phyloP scores from a whole-genome alignment of 306 rosid species.

The Lathyrus tuberosus region DNA sequence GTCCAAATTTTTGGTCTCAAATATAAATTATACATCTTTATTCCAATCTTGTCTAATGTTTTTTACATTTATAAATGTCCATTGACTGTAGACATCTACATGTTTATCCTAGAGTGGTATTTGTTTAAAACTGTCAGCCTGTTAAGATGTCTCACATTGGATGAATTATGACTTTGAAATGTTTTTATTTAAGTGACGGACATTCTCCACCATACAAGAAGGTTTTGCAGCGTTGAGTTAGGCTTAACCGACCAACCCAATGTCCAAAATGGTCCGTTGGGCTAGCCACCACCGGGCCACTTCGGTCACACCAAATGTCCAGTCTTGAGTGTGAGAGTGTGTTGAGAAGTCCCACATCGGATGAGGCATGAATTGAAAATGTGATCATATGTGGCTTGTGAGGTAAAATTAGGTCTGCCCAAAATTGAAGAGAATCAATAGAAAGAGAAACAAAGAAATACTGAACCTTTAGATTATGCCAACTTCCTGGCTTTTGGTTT shows the following conservation, averaged over 20 bases:
- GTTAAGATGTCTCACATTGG: neutral
- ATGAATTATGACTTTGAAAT: neutral
- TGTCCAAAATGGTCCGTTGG: neutral
- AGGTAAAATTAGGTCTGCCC: neutral
- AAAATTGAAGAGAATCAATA: neutral
- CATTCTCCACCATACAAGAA: neutral
- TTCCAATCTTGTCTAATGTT: neutral
- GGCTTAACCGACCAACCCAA: neutral
- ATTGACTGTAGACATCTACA: constrained; percentile 30
- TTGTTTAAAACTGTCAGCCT: constrained; percentile 2
- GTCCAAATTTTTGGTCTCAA: constrained; percentile 31
- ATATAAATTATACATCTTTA: constrained; percentile 12
- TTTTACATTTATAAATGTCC: constrained; percentile 16
- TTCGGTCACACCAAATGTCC: neutral
- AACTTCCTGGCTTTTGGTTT: neutral
- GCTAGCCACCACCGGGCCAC: neutral
- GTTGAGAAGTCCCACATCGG: neutral
- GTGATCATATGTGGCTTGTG: neutral
- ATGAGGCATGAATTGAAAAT: neutral
- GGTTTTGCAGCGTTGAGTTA: neutral
- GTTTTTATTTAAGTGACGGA: neutral
- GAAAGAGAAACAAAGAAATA: constrained; percentile 13
- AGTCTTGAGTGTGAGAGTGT: neutral
- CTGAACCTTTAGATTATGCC: neutral
- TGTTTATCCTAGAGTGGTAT: neutral